Evolutionary conservation across 257 asterid species (phyloP).

Genomic region (Cordia subcordata): DNA sequence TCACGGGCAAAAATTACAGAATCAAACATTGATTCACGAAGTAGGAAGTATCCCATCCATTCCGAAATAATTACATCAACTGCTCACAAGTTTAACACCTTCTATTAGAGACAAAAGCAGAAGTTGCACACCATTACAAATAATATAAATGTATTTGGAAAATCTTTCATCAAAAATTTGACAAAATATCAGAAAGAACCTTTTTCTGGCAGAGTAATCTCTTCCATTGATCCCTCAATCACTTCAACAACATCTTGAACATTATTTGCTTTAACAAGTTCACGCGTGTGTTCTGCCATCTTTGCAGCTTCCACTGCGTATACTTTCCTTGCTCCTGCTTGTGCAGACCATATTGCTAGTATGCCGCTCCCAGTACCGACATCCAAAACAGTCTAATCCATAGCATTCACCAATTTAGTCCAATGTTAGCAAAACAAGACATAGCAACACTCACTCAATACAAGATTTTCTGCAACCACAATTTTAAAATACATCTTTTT

Average conservation of each 20-base stretch:
- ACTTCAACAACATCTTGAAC: slow-evolving; percentile 75
- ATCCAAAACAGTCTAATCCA: slow-evolving; percentile 76
- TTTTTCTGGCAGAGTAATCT: slow-evolving; percentile 79
- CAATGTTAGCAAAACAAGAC: neutral
- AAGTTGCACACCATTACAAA: neutral
- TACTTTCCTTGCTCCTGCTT: slow-evolving; percentile 96
- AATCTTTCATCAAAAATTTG: neutral
- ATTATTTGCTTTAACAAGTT: slow-evolving; percentile 70
- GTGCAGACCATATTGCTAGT: slow-evolving; percentile 98
- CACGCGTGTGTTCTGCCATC: slow-evolving; percentile 85
- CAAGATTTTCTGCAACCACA: too few species aligned
- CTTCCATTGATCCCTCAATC: slow-evolving; percentile 92
- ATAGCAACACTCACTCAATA: neutral
- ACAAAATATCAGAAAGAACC: slow-evolving; percentile 33
- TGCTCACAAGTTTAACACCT: slow-evolving; percentile 21
- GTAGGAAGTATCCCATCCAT: slow-evolving; percentile 99
- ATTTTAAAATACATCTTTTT: too few species aligned
- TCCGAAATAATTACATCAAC: slow-evolving; percentile 97
- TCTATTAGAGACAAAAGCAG: slow-evolving; percentile 11
- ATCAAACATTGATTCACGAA: slow-evolving; percentile 98
- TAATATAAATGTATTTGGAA: neutral
- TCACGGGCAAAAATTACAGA: slow-evolving; percentile 92
- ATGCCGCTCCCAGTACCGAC: slow-evolving; percentile 99
- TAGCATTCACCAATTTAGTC: slow-evolving; percentile 39
- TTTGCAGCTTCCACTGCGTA: slow-evolving; percentile 98